phyloP scores from a whole-genome alignment of 83 land plant genomes.

The Picea engelmannii region DNA sequence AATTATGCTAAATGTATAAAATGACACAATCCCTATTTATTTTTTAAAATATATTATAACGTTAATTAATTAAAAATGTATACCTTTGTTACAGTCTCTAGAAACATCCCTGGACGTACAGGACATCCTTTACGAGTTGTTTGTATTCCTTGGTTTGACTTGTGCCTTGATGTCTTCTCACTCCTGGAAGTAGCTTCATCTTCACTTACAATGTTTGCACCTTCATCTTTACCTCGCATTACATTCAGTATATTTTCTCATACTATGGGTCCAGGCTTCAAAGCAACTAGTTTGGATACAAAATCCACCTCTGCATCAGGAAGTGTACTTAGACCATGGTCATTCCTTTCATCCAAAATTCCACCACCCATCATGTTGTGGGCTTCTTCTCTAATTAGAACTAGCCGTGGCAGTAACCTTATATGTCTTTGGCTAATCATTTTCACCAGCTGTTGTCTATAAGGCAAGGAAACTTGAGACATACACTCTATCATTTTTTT shows the following conservation, averaged over 20 bases:
- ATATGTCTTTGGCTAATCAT: too few species aligned
- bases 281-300: too few species aligned
- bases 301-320: slow-evolving; percentile 57
- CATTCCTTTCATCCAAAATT: slow-evolving; percentile 89
- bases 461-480: too few species aligned
- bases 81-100: slow-evolving; percentile 95
- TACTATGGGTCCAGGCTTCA: too few species aligned
- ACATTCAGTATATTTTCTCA: too few species aligned
- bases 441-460: too few species aligned
- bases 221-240: slow-evolving; percentile 45
- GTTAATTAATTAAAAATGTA: too few species aligned
- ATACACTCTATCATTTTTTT: too few species aligned
- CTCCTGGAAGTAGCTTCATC: slow-evolving; percentile 28
- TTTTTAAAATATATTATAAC: too few species aligned
- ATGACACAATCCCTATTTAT: too few species aligned
- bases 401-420: slow-evolving; percentile 85
- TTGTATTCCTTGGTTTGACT: neutral
- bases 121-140: slow-evolving; percentile 48
- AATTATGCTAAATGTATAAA: too few species aligned
- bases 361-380: slow-evolving; percentile 98
- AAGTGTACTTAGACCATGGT: slow-evolving; percentile 77
- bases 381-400: slow-evolving; percentile 96
- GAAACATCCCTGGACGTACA: slow-evolving; percentile 95
- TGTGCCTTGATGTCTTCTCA: slow-evolving; percentile 11
- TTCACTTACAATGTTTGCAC: slow-evolving; percentile 45